Conservation (phyloP, 2,329 filamentous ascomycete genomes). For the Parascedosporium putredinis region DNA sequence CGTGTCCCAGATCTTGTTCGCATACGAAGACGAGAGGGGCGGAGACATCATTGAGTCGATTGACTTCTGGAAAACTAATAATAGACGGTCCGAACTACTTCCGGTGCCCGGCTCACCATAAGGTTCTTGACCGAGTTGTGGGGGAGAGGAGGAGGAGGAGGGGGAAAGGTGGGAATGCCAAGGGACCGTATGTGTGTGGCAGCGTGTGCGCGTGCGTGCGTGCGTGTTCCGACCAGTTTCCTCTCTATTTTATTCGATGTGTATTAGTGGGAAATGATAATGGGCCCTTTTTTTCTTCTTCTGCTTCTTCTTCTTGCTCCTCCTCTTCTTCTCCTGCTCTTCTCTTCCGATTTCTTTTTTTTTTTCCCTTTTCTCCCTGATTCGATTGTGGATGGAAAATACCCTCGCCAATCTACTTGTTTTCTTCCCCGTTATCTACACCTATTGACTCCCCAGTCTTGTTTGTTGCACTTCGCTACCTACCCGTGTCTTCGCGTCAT, state of each 20-base stretch:
- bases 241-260: conserved; percentile 3
- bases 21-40: conserved; percentile 90
- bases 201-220: too few relatives aligned
- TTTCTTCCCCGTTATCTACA: neutral
- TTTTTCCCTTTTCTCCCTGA: too few relatives aligned
- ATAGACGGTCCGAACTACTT: conserved; percentile 33
- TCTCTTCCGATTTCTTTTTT: neutral
- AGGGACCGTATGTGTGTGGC: too few relatives aligned
- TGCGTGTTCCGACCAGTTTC: neutral
- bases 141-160: neutral
- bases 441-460: too few relatives aligned
- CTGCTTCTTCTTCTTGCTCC: neutral
- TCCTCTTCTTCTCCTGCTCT: neutral
- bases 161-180: neutral
- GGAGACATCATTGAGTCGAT: conserved; percentile 90
- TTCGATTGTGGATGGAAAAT: too few relatives aligned
- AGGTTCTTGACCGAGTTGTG: neutral
- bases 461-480: too few relatives aligned
- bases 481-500: too few relatives aligned
- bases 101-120: neutral
- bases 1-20: conserved; percentile 71
- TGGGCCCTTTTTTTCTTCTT: conserved; percentile 3
- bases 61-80: conserved; percentile 79
- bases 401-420: neutral
- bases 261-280: conserved; percentile 5